phyloP scores from a whole-genome alignment of 2,329 filamentous ascomycete genomes.

The Fonsecaea nubica region DNA sequence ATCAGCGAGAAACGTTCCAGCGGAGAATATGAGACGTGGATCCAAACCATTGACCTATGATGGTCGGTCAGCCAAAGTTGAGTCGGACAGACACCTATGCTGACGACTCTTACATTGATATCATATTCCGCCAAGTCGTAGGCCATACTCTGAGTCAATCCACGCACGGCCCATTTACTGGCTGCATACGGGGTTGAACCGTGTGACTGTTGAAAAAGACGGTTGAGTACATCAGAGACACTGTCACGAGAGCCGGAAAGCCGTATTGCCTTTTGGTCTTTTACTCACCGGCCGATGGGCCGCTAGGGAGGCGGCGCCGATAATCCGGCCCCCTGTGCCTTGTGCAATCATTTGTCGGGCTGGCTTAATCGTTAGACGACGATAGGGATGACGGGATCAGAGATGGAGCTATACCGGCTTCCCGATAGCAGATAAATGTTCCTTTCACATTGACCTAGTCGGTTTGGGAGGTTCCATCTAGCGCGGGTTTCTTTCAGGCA shows the following conservation, averaged over 20 bases:
- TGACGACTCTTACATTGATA: slow-evolving; percentile 62
- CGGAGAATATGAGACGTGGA: too few species aligned
- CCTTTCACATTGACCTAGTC: slow-evolving; percentile 68
- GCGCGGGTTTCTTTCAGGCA: too few species aligned
- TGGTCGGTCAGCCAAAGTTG: background rate
- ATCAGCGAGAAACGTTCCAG: too few species aligned
- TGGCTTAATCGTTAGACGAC: slow-evolving; percentile 11
- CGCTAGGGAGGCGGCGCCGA: slow-evolving; percentile 45
- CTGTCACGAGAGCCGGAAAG: background rate
- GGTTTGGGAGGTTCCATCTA: too few species aligned
- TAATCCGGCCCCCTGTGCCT: slow-evolving; percentile 56
- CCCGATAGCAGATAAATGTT: slow-evolving; percentile 68
- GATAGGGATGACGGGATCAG: too few species aligned
- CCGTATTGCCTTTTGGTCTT: background rate
- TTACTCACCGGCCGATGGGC: slow-evolving; percentile 5
- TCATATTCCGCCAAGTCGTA: slow-evolving; percentile 68
- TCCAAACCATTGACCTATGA: slow-evolving; percentile 14
- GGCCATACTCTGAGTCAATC: slow-evolving; percentile 69
- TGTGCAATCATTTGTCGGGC: slow-evolving; percentile 70
- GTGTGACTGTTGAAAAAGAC: slow-evolving; percentile 61
- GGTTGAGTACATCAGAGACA: background rate
- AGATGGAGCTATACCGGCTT: slow-evolving; percentile 47
- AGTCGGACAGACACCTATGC: background rate
- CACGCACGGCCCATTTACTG: slow-evolving; percentile 70
- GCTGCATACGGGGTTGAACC: slow-evolving; percentile 66